Evolutionary conservation across 768 basidiomycete species (phyloP), one percentile per base, ranked within the genome.

Genomic region (Tylopilus cervinicoccineus): DNA sequence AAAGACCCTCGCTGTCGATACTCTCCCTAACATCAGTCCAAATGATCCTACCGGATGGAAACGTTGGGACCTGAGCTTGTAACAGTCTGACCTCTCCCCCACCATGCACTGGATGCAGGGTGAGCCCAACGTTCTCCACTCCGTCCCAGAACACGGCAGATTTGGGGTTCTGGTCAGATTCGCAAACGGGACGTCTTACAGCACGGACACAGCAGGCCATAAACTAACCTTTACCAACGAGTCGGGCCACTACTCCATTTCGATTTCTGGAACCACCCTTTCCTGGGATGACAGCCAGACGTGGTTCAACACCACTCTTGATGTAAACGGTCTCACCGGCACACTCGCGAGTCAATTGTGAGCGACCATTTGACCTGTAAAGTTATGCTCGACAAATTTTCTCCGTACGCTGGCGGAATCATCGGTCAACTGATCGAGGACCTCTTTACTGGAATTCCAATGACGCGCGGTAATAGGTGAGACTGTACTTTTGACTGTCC

Each of bases 221-320:
- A 47, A 50, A 26, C 33, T 55, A 26, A 48, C 48, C n/a, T 54
- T 33, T 13, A 28, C 9, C 27, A 28, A 28, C 9, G 5, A 40
- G 16, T 45, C 44, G 22, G 17, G 36, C 20, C 55, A 55, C 42
- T 56, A 55, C 42, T 51, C 49, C 0, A 55, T 56, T 29, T 48
- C 52, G 9, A 54, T 50, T 16, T 48, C 45, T 24, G 38, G 43
- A 12, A 54, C 50, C 36, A 50, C 41, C 13, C 45, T 56, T 16
- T 45, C 53, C 16, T 56, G 53, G 49, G 55, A 54, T 14, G 48
- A 50, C 10, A 45, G 33, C 14, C 55, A 56, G 38, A n/a, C 44
- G 16, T 54, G 53, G 53, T 51, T 56, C 16, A 51, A 54, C 32
- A 47, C 55, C 17, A 42, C 47, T 0, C 17, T 57, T n/a, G 24